Conservation (phyloP, 225 moss, liverwort and hornwort species). For the Marchantia polymorpha region DNA sequence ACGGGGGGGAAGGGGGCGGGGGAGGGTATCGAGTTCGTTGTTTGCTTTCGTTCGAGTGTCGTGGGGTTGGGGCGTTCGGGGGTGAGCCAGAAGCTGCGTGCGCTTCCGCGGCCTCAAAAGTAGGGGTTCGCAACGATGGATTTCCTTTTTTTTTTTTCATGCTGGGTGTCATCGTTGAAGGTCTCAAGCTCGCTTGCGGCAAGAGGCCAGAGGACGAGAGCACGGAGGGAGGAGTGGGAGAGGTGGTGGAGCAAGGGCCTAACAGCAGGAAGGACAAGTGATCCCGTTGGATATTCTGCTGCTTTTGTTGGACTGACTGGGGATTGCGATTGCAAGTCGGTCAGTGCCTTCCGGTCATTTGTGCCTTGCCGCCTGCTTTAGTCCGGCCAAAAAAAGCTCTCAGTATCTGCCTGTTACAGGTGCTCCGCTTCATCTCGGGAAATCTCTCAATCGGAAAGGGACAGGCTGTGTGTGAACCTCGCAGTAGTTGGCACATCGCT, state of each 20-base stretch:
- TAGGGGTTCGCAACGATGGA: background rate
- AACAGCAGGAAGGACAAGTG: conserved; percentile 15
- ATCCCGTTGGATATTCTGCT: background rate
- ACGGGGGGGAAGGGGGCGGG: background rate
- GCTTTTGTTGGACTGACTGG: background rate
- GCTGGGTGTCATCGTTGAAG: conserved; percentile 16
- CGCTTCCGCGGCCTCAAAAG: background rate
- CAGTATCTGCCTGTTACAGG: conserved; percentile 6
- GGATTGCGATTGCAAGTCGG: no score
- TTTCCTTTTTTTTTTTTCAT: conserved; percentile 23
- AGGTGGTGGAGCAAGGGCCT: conserved; percentile 1
- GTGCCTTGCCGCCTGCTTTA: background rate
- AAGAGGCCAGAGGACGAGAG: background rate
- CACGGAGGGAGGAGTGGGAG: background rate
- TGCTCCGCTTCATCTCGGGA: conserved; percentile 1
- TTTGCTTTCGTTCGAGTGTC: conserved; percentile 1
- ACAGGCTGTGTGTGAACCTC: background rate
- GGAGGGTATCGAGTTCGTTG: background rate
- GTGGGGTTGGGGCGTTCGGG: background rate
- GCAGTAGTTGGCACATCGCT: background rate
- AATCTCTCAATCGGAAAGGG: background rate
- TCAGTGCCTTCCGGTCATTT: background rate
- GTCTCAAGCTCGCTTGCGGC: conserved; percentile 13
- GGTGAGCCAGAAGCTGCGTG: background rate
- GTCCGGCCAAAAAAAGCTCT: background rate